These are phyloP conservation scores for Chaetomium olivaceum DNA, from an alignment of 2,329 filamentous ascomycete genomes.

Conservation along the genomic window DNA sequence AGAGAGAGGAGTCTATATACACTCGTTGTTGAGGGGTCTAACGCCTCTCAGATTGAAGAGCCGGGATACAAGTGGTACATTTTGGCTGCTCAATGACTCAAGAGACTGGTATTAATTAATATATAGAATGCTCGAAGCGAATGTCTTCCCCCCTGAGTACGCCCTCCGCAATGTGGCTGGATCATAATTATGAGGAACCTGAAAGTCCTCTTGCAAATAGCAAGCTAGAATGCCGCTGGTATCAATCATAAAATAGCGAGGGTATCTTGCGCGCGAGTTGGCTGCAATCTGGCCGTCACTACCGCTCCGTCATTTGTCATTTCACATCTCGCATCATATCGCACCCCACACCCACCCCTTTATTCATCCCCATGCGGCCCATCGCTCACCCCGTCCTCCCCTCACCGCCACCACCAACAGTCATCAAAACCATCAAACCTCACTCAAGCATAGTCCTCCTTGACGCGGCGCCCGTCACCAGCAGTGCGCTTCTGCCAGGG, in stretches of 20 bases:
- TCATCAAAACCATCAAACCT: too few relatives aligned
- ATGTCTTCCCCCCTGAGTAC: neutral
- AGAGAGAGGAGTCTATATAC: neutral
- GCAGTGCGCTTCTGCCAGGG: slow-evolving; percentile 51
- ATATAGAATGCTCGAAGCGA: neutral
- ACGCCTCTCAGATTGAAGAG: neutral
- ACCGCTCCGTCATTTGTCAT: neutral
- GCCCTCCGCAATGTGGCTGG: neutral
- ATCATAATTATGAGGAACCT: slow-evolving; percentile 1
- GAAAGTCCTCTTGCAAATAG: neutral
- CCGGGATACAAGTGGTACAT: neutral
- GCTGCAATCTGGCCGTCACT: neutral
- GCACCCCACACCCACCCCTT: too few relatives aligned
- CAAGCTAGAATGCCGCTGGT: neutral
- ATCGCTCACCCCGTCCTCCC: too few relatives aligned
- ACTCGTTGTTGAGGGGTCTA: neutral
- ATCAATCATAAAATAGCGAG: slow-evolving; percentile 10
- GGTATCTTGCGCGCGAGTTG: slow-evolving; percentile 6
- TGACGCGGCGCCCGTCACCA: slow-evolving; percentile 61
- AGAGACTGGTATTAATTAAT: neutral
- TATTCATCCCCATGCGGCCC: too few relatives aligned
- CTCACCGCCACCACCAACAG: too few relatives aligned
- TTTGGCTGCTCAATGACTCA: neutral
- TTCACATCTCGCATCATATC: neutral
- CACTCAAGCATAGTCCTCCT: slow-evolving; percentile 60